Evolutionary conservation across 768 basidiomycete genomes (phyloP), one percentile per base, ranked within the genome.

Genomic region (Neoboletus subvelutipes): DNA sequence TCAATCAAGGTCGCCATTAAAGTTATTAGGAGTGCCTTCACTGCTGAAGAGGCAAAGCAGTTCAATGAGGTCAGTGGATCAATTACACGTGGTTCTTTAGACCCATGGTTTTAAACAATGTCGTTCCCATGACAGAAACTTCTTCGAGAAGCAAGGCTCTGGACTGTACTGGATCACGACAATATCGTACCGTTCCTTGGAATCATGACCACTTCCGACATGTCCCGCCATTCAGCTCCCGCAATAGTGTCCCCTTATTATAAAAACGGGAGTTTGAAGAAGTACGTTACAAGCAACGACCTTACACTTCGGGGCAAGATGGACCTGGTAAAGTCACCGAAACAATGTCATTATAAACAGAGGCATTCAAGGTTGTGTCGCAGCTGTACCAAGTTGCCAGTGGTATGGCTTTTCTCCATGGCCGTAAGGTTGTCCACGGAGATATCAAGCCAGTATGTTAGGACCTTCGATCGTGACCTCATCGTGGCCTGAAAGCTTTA

Each of bases 401-500:
- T 43, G 67, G 67, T 28, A 26, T 71, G 10, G 56, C 52, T 26
- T 73, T 66, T 42, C 45, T 71, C 37, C 71, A 73, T 50, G 29
- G 12, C 13, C 41, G 29, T 31, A 56, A 9, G 6, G 54, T 76
- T 5, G 55, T 75, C 20, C 76, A 77, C 29, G 76, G 73, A 15
- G 76, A 77, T 42, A 62, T 77, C 29, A 77, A 76, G 64, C 74
- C 73, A 5, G 73, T 73, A 54, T 33, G 73, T 55, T 31, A 15
- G n/a, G 26, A 20, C 5, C 12, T 8, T 57, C 28, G 52, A 34
- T 22, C 12, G 18, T 17, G 39, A 45, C 48, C n/a, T 43, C 17
- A 24, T 54, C 17, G 33, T 49, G 29, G 13, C 8, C 24, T 50
- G 41, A n/a, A 29, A 36, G 45, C 6, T 15, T 34, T 39, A 43